Percentiles rank a stretch among this genome's conserved stretches.
Evolutionary conservation across 1,284 basidiomycete genomes (phyloP).

Genomic region (Coniophora puteana): DNA sequence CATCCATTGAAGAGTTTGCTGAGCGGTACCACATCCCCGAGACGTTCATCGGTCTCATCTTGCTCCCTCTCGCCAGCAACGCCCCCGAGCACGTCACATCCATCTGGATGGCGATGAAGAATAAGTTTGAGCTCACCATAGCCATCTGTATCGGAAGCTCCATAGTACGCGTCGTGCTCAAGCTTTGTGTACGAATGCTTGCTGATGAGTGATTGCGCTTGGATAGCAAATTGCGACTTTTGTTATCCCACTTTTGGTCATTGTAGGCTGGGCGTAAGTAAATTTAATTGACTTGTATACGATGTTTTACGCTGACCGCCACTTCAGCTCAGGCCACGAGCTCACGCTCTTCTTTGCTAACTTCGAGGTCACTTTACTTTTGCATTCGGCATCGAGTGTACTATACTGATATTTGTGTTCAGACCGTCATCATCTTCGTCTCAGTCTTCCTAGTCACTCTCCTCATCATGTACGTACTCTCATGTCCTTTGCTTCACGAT

Average conservation of each 20-base stretch:
- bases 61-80: slow-evolving; percentile 75
- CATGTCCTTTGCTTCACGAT: neutral
- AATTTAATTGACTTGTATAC: neutral
- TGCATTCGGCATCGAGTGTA: neutral
- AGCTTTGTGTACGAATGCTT: slow-evolving; percentile 2
- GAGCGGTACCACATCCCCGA: slow-evolving; percentile 79
- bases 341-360: slow-evolving; percentile 83
- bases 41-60: slow-evolving; percentile 73
- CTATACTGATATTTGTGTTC: slow-evolving; percentile 21
- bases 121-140: slow-evolving; percentile 85
- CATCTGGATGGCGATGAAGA: slow-evolving; percentile 89
- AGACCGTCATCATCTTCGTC: slow-evolving; percentile 83
- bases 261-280: slow-evolving; percentile 76
- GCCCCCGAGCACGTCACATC: slow-evolving; percentile 81
- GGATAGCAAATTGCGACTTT: slow-evolving; percentile 84
- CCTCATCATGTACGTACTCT: slow-evolving; percentile 61
- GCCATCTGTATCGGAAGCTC: slow-evolving; percentile 88
- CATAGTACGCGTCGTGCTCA: slow-evolving; percentile 53
- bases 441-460: slow-evolving; percentile 83
- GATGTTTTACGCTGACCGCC: slow-evolving; percentile 1
- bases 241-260: slow-evolving; percentile 81
- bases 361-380: slow-evolving; percentile 55
- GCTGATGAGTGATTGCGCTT: slow-evolving; percentile 4
- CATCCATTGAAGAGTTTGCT: slow-evolving; percentile 88
- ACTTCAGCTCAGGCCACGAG: slow-evolving; percentile 64